Base-by-base conservation (phyloP, 73 alveolate genomes). In the Paramecium pentaurelia region DNA sequence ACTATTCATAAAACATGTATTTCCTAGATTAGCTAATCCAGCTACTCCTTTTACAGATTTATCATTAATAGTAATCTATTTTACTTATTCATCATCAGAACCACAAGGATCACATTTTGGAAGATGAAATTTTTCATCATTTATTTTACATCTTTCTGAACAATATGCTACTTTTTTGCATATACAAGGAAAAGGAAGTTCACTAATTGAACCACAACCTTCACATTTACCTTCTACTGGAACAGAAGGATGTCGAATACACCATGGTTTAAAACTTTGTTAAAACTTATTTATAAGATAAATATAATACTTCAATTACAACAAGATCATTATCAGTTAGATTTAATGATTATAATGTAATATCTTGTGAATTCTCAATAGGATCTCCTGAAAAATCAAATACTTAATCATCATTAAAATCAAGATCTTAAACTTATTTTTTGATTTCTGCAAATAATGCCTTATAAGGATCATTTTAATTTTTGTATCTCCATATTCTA, bases 1-100 rank as follows among this genome's bases (percentile, higher is more conserved):
- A 87, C 99, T 96, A 91, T 98, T 99, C 98, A 99, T 96, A 94
- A 95, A 99, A 95, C 99, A 99, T n/a, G 99, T 98, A 92, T 99
- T 99, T 60, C 99, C 99, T 73, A 98, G 87, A 96, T 98, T 98
- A 49, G 75, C 73, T 36, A 98, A 93, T 0, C 99, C 99, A 11
- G 95, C 96, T 68, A 95, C 88, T 10, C 99, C 99, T 68, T 64
- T 77, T 2, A 64, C 94, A 25, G 94, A 89, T 18, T 89, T 16
- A 27, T 36, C 58, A 25, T 12, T 37, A 4, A 71, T 27, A 51
- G 20, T 71, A 1, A 71, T 71, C 8, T 71, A 22, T 36, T 49
- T 51, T 7, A 71, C 86, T 42, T 27, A 28, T 89, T 89, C 94
- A 71, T 89, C 94, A 44, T 89, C 94, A 45, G 90, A 64, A 4